These are phyloP conservation scores for Petrea volubilis DNA, from an alignment of 257 asterid genomes.

Conservation along the genomic window DNA sequence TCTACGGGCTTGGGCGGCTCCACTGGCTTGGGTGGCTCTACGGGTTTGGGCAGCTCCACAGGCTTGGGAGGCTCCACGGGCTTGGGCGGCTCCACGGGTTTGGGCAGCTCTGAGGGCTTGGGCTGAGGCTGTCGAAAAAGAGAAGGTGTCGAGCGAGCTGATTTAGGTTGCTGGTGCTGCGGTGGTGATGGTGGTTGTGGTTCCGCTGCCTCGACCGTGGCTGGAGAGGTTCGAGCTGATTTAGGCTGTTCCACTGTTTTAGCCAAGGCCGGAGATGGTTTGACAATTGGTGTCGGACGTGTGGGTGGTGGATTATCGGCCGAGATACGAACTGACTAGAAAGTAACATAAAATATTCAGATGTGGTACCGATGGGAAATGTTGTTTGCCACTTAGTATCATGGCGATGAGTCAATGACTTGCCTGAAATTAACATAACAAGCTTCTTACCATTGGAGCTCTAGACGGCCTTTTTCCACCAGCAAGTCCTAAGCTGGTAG, in stretches of 20 bases:
- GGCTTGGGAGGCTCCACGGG: background rate
- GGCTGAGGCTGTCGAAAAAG: slow-evolving; percentile 6
- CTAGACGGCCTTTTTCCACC: slow-evolving; percentile 65
- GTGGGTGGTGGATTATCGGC: slow-evolving; percentile 37
- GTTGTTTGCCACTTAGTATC: background rate
- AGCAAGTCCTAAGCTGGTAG: slow-evolving; percentile 75
- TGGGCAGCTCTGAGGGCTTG: background rate
- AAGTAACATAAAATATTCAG: slow-evolving; percentile 31
- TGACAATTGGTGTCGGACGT: slow-evolving; percentile 39
- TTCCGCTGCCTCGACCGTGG: slow-evolving; percentile 26
- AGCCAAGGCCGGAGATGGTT: slow-evolving; percentile 39
- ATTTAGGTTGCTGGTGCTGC: slow-evolving; percentile 60
- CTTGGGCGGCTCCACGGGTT: too few species aligned
- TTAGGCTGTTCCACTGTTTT: slow-evolving; percentile 53
- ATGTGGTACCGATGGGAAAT: slow-evolving; percentile 6
- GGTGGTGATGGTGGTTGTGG: slow-evolving; percentile 38
- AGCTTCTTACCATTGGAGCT: slow-evolving; percentile 68
- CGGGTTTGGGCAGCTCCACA: too few species aligned
- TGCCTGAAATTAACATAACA: background rate
- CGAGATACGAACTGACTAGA: slow-evolving; percentile 70
- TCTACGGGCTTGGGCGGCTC: slow-evolving; percentile 19
- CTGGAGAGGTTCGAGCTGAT: slow-evolving; percentile 25
- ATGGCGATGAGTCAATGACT: background rate
- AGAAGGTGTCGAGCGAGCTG: slow-evolving; percentile 22
- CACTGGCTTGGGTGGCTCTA: too few species aligned